Conservation (phyloP, 2,329 filamentous ascomycete species). For the Cercospora sp. region DNA sequence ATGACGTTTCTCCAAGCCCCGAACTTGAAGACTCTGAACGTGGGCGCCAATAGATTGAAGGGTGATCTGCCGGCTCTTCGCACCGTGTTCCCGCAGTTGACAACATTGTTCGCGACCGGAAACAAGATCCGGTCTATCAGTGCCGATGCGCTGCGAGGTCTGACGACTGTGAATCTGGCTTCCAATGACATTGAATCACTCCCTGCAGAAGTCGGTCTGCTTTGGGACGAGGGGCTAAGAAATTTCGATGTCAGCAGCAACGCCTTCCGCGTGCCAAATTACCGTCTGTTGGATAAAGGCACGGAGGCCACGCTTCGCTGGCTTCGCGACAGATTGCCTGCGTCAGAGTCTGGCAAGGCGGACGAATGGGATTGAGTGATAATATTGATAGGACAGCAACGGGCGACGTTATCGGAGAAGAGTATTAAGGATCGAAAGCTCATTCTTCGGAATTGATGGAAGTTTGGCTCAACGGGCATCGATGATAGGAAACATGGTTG, state of each 20-base stretch:
- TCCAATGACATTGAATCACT: conserved; percentile 85
- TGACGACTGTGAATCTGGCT: conserved; percentile 74
- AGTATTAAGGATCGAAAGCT: neutral
- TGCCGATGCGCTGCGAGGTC: conserved; percentile 70
- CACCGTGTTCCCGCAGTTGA: conserved; percentile 67
- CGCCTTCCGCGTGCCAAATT: conserved; percentile 81
- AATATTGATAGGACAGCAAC: too few species aligned
- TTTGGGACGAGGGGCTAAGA: conserved; percentile 66
- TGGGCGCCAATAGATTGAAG: conserved; percentile 78
- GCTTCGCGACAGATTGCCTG: conserved; percentile 61
- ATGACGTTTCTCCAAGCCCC: conserved; percentile 70
- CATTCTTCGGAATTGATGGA: neutral
- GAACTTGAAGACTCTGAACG: conserved; percentile 71
- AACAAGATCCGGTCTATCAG: conserved; percentile 71
- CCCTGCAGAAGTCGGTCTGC: conserved; percentile 75
- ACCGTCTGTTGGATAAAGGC: conserved; percentile 79
- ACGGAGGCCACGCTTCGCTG: conserved; percentile 82
- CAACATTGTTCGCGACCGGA: conserved; percentile 71
- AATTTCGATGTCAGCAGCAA: conserved; percentile 80
- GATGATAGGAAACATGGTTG: neutral
- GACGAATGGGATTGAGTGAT: neutral
- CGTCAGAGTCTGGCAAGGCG: neutral
- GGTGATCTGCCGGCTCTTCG: conserved; percentile 66
- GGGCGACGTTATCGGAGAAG: too few species aligned
- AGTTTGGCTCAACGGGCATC: neutral